Base-by-base conservation (phyloP, 2,329 filamentous ascomycete genomes). In the Colletotrichum graminicola region DNA sequence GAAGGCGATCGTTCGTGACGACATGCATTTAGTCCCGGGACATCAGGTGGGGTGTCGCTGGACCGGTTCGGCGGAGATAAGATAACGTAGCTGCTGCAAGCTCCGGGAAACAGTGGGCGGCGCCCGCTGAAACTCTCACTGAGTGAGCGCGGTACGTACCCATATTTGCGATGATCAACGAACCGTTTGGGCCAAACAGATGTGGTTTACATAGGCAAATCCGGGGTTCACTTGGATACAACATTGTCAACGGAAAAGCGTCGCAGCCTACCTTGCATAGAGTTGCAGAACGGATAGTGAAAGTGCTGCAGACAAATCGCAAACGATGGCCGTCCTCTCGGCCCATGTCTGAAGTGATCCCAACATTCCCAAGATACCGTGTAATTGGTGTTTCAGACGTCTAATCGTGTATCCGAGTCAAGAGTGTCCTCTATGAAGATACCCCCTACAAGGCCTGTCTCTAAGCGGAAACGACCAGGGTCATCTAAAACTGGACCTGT, bases 11-110 rank as follows among this genome's bases (percentile, higher is more conserved):
- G 56, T 66, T 72, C 64, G 68, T 71, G 70, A 72, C 70, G 70
- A 72, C 70, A 72, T 71, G 34, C 70, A 72, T 72, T 66, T 41
- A 41, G 56, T 61, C 49, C 61, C 49, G 57, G 67, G 49, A 55
- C 29, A 41, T 10, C 5, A 72, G 47, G 70, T 71, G 70, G 70
- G 70, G 70, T 49, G 23, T 56, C 34, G 49, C 23, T 32, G 69
- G 36, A 60, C 70, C 70, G 51, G 49, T 57, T 16, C 43, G 66
- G 51, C 70, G 70, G 70, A 72, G 70, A 72, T 72, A 72, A 72
- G 70, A 72, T 71, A 72, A 18, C 61, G 36, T 56, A 69, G 47
- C 65, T 72, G 21, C 45, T 55, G 64, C 62, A 69, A 64, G 69
- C 59, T 72, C 59, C 69, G 68, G 65, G n/a, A 39, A 21, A 29